phyloP scores from a whole-genome alignment of 345 rosid genomes.

The Eucalyptus tenuipes region DNA sequence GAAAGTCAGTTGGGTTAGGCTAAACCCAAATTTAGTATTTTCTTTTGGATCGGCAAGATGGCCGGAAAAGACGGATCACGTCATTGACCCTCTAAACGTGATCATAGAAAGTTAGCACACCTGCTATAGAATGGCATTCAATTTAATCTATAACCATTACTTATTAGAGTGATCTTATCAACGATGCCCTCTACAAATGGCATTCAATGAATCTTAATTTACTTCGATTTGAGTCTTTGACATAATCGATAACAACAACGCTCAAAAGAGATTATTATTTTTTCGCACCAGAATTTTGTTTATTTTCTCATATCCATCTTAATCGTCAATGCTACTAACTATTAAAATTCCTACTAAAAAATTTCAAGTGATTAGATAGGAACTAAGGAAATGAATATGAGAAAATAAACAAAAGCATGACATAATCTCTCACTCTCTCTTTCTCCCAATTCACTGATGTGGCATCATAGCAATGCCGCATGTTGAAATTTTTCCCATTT shows the following conservation, averaged over 20 bases:
- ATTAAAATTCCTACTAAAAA: not conserved
- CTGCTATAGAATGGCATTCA: not conserved
- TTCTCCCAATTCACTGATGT: not conserved
- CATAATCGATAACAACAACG: not conserved
- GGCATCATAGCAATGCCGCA: not conserved
- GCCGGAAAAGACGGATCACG: not conserved
- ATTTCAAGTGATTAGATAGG: not conserved
- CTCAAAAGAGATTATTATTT: not conserved
- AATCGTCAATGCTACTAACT: not conserved
- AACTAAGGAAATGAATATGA: not conserved
- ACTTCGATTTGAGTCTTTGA: not conserved
- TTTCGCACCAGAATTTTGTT: not conserved
- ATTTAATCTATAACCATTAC: not conserved
- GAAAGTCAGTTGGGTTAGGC: not conserved
- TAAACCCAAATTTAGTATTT: not conserved
- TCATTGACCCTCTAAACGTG: too few relatives aligned
- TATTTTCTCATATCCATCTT: not conserved
- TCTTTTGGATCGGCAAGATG: not conserved
- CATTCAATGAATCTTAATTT: not conserved
- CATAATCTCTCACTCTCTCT: not conserved
- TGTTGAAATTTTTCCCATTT: not conserved
- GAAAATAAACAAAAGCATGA: not conserved
- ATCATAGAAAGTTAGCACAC: too few relatives aligned
- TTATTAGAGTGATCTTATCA: not conserved
- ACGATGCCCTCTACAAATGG: not conserved